A percentile compares a stretch with the other conserved stretches of the same genome.
Evolutionary conservation across 2,329 filamentous ascomycete genomes (phyloP).

Genomic region (Tolypocladium nubicola): DNA sequence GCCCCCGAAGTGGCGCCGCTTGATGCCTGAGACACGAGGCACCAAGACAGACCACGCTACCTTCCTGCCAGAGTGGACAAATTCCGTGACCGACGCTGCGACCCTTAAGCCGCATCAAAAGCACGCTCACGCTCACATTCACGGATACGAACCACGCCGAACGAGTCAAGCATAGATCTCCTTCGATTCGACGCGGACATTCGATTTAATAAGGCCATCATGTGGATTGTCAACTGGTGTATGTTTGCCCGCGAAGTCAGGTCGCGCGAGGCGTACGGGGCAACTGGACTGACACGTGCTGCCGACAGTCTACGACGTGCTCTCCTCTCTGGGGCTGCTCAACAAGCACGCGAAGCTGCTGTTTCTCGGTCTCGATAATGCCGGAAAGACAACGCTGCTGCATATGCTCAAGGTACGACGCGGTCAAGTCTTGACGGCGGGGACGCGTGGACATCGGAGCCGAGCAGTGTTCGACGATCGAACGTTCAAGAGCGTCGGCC

Average conservation of each 20-base stretch:
- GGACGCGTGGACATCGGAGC: neutral
- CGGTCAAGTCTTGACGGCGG: neutral
- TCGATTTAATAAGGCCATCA: slow-evolving; percentile 29
- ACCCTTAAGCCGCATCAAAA: neutral
- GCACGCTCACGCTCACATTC: neutral
- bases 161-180: neutral
- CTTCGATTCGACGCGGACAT: neutral
- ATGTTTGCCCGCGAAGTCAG: slow-evolving; percentile 29
- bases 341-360: slow-evolving; percentile 96
- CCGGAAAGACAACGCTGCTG: slow-evolving; percentile 85
- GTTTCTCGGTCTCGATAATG: slow-evolving; percentile 88
- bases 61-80: slow-evolving; percentile 4
- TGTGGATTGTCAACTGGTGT: slow-evolving; percentile 98
- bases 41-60: neutral
- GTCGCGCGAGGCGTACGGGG: neutral
- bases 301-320: slow-evolving; percentile 66
- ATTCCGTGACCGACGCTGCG: neutral
- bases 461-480: neutral
- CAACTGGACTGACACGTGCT: slow-evolving; percentile 21
- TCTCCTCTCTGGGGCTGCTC: slow-evolving; percentile 75
- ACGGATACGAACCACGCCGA: neutral
- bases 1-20: neutral
- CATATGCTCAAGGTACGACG: slow-evolving; percentile 81
- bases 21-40: slow-evolving; percentile 4
- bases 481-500: no score